Evolutionary conservation across 2,329 filamentous ascomycete species (phyloP).

Genomic region (Xylariales sp.): DNA sequence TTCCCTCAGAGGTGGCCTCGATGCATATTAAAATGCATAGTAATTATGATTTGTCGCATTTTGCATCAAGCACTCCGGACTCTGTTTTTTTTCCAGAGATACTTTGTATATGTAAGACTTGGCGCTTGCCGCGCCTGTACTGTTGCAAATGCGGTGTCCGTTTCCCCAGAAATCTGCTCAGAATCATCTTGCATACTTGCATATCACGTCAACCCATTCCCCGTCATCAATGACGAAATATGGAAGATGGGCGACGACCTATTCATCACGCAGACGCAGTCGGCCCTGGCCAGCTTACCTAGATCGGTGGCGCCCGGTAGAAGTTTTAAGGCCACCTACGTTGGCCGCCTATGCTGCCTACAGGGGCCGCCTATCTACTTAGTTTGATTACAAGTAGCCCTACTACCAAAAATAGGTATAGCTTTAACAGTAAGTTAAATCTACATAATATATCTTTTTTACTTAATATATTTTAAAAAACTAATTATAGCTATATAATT

Average conservation of each 20-base stretch:
- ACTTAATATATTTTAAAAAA: no score
- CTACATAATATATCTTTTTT: no score
- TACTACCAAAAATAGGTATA: no score
- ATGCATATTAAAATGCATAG: slow-evolving; percentile 1
- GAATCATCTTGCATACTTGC: neutral
- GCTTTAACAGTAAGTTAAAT: no score
- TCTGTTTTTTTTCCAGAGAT: neutral
- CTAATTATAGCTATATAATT: no score
- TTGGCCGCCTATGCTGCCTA: no score
- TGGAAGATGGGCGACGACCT: neutral
- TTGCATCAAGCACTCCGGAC: neutral
- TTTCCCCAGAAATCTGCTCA: neutral
- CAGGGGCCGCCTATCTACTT: no score
- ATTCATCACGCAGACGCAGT: neutral
- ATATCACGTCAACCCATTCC: neutral
- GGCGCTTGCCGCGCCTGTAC: neutral
- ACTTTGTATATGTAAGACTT: neutral
- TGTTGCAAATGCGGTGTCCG: neutral
- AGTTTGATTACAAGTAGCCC: no score
- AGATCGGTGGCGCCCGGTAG: neutral
- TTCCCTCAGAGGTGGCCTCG: no score
- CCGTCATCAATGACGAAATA: slow-evolving; percentile 22
- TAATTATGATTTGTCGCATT: slow-evolving; percentile 5
- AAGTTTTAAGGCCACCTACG: no score
- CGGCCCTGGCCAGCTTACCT: neutral